A percentile compares a stretch with the other conserved stretches of the same genome.
Evolutionary conservation across 2,329 filamentous ascomycete genomes (phyloP).

Genomic region (Coniochaeta sp.): DNA sequence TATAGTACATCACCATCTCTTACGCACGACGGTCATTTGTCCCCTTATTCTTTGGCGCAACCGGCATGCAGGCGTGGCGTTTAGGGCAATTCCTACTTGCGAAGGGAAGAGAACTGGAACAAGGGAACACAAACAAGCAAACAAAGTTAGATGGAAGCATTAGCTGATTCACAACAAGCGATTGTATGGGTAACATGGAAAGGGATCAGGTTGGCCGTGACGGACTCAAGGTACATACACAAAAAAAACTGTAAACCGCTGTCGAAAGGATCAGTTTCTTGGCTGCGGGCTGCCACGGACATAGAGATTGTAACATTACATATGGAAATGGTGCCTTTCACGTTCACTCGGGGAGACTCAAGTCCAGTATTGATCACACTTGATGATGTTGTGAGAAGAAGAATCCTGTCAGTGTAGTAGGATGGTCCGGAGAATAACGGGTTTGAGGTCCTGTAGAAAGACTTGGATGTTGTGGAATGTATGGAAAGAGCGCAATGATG

Average conservation of each 20-base stretch:
- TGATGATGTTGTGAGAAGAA: no score
- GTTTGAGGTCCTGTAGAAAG: no score
- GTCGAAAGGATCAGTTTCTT: background rate
- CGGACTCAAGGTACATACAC: background rate
- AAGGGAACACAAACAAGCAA: background rate
- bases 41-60: background rate
- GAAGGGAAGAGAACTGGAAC: background rate
- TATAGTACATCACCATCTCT: background rate
- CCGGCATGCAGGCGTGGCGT: background rate
- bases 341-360: background rate
- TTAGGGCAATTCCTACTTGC: conserved; percentile 5
- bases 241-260: background rate
- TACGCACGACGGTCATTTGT: background rate
- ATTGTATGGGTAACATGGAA: background rate
- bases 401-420: background rate
- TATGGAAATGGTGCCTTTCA: background rate
- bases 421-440: no score
- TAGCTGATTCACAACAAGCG: background rate
- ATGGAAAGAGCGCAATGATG: no score
- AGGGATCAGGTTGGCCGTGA: background rate
- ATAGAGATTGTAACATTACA: background rate
- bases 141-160: background rate
- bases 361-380: background rate
- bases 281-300: background rate
- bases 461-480: no score